These are phyloP conservation scores for Diaporthe sp. DNA, from an alignment of 2,329 filamentous ascomycete genomes.

Conservation along the genomic window DNA sequence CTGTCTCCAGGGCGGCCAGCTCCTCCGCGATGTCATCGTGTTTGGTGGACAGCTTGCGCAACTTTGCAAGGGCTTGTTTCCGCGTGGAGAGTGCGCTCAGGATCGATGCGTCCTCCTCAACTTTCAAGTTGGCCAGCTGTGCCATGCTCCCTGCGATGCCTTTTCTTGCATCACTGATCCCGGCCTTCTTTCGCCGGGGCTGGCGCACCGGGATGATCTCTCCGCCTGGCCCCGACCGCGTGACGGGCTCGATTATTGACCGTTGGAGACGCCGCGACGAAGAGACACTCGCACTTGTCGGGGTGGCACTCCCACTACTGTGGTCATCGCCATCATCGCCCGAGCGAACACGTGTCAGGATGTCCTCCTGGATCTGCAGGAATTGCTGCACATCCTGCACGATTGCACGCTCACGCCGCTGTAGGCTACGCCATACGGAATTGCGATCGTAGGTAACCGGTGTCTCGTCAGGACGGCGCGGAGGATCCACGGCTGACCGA, in stretches of 20 bases:
- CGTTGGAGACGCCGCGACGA: slow-evolving; percentile 56
- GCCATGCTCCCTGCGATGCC: slow-evolving; percentile 75
- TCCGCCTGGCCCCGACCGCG: slow-evolving; percentile 56
- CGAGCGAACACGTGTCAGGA: slow-evolving; percentile 49
- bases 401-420: slow-evolving; percentile 60
- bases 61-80: slow-evolving; percentile 69
- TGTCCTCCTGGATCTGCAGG: slow-evolving; percentile 64
- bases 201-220: slow-evolving; percentile 74
- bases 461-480: slow-evolving; percentile 36
- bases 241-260: slow-evolving; percentile 60
- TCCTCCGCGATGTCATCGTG: slow-evolving; percentile 64
- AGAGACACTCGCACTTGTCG: slow-evolving; percentile 51
- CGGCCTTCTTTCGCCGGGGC: slow-evolving; percentile 65
- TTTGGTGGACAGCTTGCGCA: slow-evolving; percentile 67
- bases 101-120: slow-evolving; percentile 75
- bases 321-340: slow-evolving; percentile 51
- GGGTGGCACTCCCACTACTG: slow-evolving; percentile 56
- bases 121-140: slow-evolving; percentile 75
- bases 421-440: slow-evolving; percentile 62
- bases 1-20: slow-evolving; percentile 67
- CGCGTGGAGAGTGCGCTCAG: slow-evolving; percentile 69
- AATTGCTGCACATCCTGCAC: slow-evolving; percentile 63
- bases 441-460: slow-evolving; percentile 54
- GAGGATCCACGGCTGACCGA: slow-evolving; percentile 39
- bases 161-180: slow-evolving; percentile 73